Evolutionary conservation across 345 rosid genomes (phyloP), one percentile per base, ranked within the genome.

Genomic region (Aquilaria sinensis): DNA sequence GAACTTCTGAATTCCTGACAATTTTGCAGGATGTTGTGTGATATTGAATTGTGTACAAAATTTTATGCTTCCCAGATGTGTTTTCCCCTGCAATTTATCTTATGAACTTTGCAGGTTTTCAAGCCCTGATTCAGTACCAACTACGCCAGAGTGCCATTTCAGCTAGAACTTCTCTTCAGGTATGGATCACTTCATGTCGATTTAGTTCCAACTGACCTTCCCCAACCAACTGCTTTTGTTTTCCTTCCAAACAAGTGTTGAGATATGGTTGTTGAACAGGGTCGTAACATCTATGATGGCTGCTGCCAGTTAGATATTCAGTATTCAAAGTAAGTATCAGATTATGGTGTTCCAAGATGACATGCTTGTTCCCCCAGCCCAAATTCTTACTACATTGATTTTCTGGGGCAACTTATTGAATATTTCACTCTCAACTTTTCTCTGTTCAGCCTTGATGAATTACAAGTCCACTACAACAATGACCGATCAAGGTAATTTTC

Each of bases 291-390:
- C 57, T 94, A 94, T 68, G 99, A 94, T 66, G 95, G 99, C 31
- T 86, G 99, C 80, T 94, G 97, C 68, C 96, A 94, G 77, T 78
- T 94, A 81, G 99, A 94, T 77, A 90, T 94, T 78, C 99, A 94
- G 67, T 94, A 76, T 73, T 94, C 97, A 48, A 94, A 88, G 99
- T 94, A 85, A n/a, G 88, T 69, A 48, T 14, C 41, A 12, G 51
- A 53, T 12, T 47, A 12, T 30, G 43, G 56, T 1, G 15, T 12
- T 49, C 55, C 48, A 67, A 48, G 11, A 53, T 33, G 43, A 29
- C 30, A 55, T 55, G 57, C 46, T 34, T 6, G 43, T 31, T 23
- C 9, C 54, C 7, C 43, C 43, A 37, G 3, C 43, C 5, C 8
- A 37, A 37, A 48, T 33, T 64, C 13, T 49, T 34, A 15, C n/a